These are phyloP conservation scores for Ophiocordyceps camponoti-rufipedis DNA, from an alignment of 2,329 filamentous ascomycete genomes.

Conservation along the genomic window DNA sequence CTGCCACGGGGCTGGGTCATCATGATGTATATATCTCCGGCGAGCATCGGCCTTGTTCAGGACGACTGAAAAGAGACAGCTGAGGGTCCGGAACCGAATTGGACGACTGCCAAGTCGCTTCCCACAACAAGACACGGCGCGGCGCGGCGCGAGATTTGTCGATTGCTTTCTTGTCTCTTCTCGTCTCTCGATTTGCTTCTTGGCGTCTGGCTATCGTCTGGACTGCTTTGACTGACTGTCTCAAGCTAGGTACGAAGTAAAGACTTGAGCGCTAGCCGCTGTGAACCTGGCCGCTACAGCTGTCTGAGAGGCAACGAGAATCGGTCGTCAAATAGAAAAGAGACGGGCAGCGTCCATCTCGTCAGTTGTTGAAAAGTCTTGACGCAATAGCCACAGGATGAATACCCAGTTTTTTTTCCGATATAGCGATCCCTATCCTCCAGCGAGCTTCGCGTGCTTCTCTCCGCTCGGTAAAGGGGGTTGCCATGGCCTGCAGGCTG, in stretches of 20 bases:
- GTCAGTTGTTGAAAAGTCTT: constrained; percentile 8
- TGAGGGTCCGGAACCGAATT: neutral
- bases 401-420: constrained; percentile 1
- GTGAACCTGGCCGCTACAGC: constrained; percentile 33
- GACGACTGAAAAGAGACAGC: neutral
- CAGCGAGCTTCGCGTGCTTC: neutral
- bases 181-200: constrained; percentile 6
- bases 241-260: constrained; percentile 50
- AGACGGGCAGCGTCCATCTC: constrained; percentile 14
- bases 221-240: constrained; percentile 18
- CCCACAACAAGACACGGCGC: constrained; percentile 21
- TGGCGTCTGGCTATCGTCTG: constrained; percentile 55
- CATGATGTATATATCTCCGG: neutral
- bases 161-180: neutral
- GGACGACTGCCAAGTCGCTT: neutral
- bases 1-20: neutral
- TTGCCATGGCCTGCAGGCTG: neutral
- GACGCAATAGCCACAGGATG: constrained; percentile 12
- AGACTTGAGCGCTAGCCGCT: constrained; percentile 39
- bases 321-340: constrained; percentile 4
- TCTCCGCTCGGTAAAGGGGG: neutral
- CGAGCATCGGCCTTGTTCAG: neutral
- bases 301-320: constrained; percentile 21
- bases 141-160: constrained; percentile 8
- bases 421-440: constrained; percentile 1